Evolutionary conservation across 257 asterid species (phyloP), one percentile per base, ranked within the genome.

Genomic region (Solanum medicagineum): DNA sequence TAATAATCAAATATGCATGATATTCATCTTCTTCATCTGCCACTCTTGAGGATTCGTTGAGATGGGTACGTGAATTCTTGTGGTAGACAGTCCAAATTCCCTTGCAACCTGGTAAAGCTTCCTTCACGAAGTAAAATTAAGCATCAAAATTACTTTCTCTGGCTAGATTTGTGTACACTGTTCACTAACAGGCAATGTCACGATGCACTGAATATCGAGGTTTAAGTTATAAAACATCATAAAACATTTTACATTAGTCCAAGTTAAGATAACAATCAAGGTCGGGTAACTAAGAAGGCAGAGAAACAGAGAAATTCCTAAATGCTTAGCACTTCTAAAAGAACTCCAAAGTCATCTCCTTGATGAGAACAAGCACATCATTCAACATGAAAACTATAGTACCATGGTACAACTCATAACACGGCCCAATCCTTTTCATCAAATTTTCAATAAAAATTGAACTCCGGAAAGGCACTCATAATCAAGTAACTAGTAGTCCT

Each of bases 11-110:
- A 91, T 93, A 96, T 81, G 99, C 98, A 87, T 96, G 99, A 87
- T 96, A 96, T 87, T 96, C 99, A 92, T 96, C 99, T 85, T 95
- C 97, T 87, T 95, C 98, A 85, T 90, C 92, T 71, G 91, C 91
- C 85, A 90, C 90, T 88, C 92, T 96, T 62, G 95, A 91, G 66
- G 93, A 89, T 80, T 95, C 98, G 70, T 26, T 79, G 71, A 81
- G 87, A 84, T 87, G 89, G 84, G 86, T 90, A 59, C 98, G 98
- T 42, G 89, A 84, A 87, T 90, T 96, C 92, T 96, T 96, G 92
- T 95, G 98, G 92, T 94, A 96, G 87, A 96, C 99, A 65, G 98
- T 93, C 99, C 99, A 96, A 86, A 96, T 94, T 85, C 99, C 98
- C 90, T 88, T 95, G 93, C 99, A 96, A 70, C 98, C 98, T 47